Evolutionary conservation across 495 filamentous ascomycete species (phyloP).

Genomic region (Daldinia vernicosa): DNA sequence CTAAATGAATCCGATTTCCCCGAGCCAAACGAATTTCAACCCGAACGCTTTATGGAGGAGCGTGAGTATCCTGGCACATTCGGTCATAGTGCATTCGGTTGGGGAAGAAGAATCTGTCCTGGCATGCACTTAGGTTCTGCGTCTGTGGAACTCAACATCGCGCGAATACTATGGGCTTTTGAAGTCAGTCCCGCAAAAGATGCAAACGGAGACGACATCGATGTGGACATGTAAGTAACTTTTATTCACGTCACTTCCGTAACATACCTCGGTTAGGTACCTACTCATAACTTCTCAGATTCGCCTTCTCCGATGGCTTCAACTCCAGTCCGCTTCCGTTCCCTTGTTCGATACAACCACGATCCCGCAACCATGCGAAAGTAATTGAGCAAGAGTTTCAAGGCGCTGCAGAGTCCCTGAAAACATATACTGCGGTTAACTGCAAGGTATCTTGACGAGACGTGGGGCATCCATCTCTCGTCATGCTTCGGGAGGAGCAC

Average conservation of each 20-base stretch:
- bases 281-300: conserved; percentile 39
- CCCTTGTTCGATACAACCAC: conserved; percentile 53
- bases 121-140: conserved; percentile 62
- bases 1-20: conserved; percentile 67
- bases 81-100: conserved; percentile 67
- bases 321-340: conserved; percentile 63
- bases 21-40: conserved; percentile 60
- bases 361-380: conserved; percentile 45
- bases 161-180: conserved; percentile 63
- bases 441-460: conserved; percentile 31
- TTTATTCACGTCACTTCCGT: neutral
- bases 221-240: conserved; percentile 55
- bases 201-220: conserved; percentile 56
- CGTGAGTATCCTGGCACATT: conserved; percentile 61
- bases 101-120: conserved; percentile 66
- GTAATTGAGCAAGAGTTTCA: conserved; percentile 47
- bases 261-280: neutral
- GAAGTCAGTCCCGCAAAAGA: conserved; percentile 57
- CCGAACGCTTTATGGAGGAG: conserved; percentile 52
- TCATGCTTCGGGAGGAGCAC: neutral
- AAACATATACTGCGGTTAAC: conserved; percentile 40
- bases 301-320: conserved; percentile 62
- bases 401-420: conserved; percentile 43
- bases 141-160: conserved; percentile 61
- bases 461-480: neutral